phyloP scores from a whole-genome alignment of 805 yeast genomes.

The Nakazawaea sp. region DNA sequence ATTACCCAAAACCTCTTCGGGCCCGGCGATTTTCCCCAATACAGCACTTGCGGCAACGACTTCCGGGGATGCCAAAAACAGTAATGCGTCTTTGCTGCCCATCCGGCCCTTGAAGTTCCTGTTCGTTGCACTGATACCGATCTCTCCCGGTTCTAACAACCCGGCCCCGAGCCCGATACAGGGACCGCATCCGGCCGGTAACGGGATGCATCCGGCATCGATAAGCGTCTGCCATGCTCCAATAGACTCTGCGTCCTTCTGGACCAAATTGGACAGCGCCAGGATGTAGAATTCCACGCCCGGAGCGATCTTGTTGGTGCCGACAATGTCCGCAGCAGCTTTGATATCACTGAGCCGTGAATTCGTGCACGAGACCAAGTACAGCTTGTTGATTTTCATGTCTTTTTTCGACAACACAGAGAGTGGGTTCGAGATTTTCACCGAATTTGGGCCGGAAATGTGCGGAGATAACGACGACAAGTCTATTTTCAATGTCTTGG shows the following conservation, averaged over 20 bases:
- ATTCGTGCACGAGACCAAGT: constrained; percentile 96
- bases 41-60: constrained; percentile 98
- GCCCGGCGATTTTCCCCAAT: constrained; percentile 89
- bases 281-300: constrained; percentile 96
- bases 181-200: constrained; percentile 99
- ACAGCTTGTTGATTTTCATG: constrained; percentile 85
- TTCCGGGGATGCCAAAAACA: constrained; percentile 94
- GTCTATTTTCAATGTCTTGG: constrained; percentile 81
- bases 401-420: constrained; percentile 66
- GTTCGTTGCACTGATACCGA: constrained; percentile 97
- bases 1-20: constrained; percentile 71
- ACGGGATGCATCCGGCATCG: constrained; percentile 89
- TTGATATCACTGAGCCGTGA: constrained; percentile 87
- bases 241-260: constrained; percentile 78
- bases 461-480: constrained; percentile 76
- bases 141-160: constrained; percentile 88
- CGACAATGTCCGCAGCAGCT: constrained; percentile 88
- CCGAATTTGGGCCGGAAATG: constrained; percentile 96
- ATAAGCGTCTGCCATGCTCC: constrained; percentile 92
- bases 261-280: constrained; percentile 93
- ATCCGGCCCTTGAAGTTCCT: constrained; percentile 98
- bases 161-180: constrained; percentile 98
- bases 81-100: constrained; percentile 96
- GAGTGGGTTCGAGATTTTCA: constrained; percentile 79
- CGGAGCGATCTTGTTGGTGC: constrained; percentile 75